These are phyloP conservation scores for Exophiala phaeomuriformis DNA, from an alignment of 2,329 filamentous ascomycete species.

Conservation along the genomic window DNA sequence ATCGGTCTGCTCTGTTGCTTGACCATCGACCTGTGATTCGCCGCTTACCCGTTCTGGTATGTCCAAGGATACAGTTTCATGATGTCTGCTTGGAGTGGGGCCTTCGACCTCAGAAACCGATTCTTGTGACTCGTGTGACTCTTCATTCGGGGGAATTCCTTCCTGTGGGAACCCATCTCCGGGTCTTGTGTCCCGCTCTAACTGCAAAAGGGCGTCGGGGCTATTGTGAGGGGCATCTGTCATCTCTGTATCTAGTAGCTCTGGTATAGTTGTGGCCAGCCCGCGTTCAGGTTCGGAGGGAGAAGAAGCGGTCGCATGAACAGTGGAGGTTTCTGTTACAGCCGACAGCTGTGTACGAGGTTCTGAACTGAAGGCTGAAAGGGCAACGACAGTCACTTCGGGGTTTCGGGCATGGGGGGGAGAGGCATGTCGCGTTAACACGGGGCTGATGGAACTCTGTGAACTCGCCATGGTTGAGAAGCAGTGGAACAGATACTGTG, in stretches of 20 bases:
- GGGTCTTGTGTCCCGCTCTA: not conserved
- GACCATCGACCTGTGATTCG: not conserved
- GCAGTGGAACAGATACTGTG: not conserved
- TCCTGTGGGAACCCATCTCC: not conserved
- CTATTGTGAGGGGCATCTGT: slow-evolving; percentile 6
- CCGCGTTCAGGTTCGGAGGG: slow-evolving; percentile 1
- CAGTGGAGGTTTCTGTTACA: slow-evolving; percentile 1
- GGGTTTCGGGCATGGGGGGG: slow-evolving; percentile 19
- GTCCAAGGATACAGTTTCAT: not conserved
- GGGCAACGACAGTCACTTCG: slow-evolving; percentile 6
- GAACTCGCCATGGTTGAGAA: slow-evolving; percentile 20
- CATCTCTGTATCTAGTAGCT: slow-evolving; percentile 15
- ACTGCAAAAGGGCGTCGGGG: not conserved
- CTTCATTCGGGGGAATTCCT: not conserved
- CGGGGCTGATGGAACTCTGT: slow-evolving; percentile 16
- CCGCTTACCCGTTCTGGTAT: not conserved
- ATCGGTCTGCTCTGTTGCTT: not conserved
- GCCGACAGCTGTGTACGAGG: not conserved
- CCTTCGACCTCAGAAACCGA: not conserved
- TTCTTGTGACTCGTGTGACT: not conserved
- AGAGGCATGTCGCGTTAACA: slow-evolving; percentile 22
- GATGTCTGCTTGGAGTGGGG: not conserved
- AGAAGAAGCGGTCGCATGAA: not conserved
- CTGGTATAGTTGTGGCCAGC: slow-evolving; percentile 1
- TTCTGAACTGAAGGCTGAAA: slow-evolving; percentile 10